Evolutionary conservation across 768 basidiomycete genomes (phyloP).

Genomic region (Vararia minispora): DNA sequence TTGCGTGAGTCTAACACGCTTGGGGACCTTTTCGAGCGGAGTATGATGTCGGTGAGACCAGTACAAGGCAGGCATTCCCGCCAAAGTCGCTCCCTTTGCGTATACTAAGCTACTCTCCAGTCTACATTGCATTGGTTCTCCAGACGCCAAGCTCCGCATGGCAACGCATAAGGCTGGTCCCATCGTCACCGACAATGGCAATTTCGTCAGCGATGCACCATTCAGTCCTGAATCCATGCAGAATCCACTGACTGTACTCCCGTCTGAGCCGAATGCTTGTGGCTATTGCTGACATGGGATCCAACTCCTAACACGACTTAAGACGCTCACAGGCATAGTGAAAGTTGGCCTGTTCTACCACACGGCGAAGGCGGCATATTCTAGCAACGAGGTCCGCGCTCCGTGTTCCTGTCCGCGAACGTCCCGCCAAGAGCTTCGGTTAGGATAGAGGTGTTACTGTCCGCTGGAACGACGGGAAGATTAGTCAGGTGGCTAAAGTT

Average conservation of each 20-base stretch:
- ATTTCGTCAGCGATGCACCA: slow-evolving; percentile 95
- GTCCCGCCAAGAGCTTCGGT: slow-evolving; percentile 1
- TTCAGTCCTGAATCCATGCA: slow-evolving; percentile 61
- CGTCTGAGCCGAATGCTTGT: not conserved
- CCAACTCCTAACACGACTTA: slow-evolving; percentile 71
- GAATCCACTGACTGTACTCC: slow-evolving; percentile 48
- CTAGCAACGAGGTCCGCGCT: slow-evolving; percentile 66
- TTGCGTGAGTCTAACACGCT: slow-evolving; percentile 71
- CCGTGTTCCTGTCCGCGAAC: not conserved
- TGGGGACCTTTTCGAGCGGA: too few relatives aligned
- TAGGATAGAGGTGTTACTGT: slow-evolving; percentile 66
- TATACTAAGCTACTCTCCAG: slow-evolving; percentile 80
- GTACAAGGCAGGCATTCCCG: slow-evolving; percentile 85
- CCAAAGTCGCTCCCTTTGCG: slow-evolving; percentile 96
- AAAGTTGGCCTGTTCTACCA: slow-evolving; percentile 94
- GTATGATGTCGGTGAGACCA: too few relatives aligned
- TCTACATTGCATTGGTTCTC: slow-evolving; percentile 51
- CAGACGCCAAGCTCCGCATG: slow-evolving; percentile 80
- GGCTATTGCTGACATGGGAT: not conserved
- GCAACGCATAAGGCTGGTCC: slow-evolving; percentile 90
- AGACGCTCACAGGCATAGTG: slow-evolving; percentile 95
- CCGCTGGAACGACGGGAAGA: slow-evolving; percentile 39
- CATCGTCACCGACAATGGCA: slow-evolving; percentile 96
- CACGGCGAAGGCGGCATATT: slow-evolving; percentile 91
- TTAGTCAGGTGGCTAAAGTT: too few relatives aligned